These are phyloP conservation scores for Leccinum disarticulatum DNA, from an alignment of 768 basidiomycete species.

Conservation along the genomic window DNA sequence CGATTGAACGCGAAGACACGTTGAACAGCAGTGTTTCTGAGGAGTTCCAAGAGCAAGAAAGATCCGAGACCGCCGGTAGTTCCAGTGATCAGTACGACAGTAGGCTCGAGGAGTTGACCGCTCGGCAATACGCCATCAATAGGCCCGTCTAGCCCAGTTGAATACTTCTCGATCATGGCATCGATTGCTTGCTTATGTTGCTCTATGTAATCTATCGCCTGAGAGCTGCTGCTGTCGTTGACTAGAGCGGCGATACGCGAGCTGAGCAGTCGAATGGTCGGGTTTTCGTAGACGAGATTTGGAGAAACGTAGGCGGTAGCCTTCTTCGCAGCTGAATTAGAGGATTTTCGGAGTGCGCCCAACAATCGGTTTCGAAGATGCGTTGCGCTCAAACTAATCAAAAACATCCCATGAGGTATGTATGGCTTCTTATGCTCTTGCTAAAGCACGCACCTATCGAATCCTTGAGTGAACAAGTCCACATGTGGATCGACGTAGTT, in stretches of 20 bases:
- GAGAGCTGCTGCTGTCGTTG: not conserved
- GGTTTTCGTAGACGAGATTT: slow-evolving; percentile 38
- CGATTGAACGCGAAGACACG: slow-evolving; percentile 15
- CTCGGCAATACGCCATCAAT: slow-evolving; percentile 9
- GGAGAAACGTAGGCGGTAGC: slow-evolving; percentile 26
- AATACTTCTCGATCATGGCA: slow-evolving; percentile 43
- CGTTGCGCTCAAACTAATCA: slow-evolving; percentile 30
- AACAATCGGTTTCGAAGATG: slow-evolving; percentile 25
- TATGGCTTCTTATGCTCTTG: not conserved
- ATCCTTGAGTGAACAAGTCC: slow-evolving; percentile 37
- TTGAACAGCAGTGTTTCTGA: slow-evolving; percentile 24
- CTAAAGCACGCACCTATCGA: slow-evolving; percentile 34
- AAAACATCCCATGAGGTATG: no score
- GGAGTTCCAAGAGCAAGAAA: slow-evolving; percentile 33
- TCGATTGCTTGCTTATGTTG: slow-evolving; percentile 29
- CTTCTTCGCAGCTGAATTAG: slow-evolving; percentile 27
- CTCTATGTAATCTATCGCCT: not conserved
- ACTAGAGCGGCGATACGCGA: slow-evolving; percentile 18
- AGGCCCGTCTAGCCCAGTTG: slow-evolving; percentile 10
- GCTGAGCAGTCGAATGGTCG: slow-evolving; percentile 40
- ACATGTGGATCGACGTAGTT: slow-evolving; percentile 3
- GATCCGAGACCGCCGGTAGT: slow-evolving; percentile 44
- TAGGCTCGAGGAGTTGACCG: slow-evolving; percentile 4
- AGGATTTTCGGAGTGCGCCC: slow-evolving; percentile 31
- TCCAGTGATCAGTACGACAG: slow-evolving; percentile 39